phyloP scores from a whole-genome alignment of 148 eudicot genomes.

The Fagopyrum tataricum region DNA sequence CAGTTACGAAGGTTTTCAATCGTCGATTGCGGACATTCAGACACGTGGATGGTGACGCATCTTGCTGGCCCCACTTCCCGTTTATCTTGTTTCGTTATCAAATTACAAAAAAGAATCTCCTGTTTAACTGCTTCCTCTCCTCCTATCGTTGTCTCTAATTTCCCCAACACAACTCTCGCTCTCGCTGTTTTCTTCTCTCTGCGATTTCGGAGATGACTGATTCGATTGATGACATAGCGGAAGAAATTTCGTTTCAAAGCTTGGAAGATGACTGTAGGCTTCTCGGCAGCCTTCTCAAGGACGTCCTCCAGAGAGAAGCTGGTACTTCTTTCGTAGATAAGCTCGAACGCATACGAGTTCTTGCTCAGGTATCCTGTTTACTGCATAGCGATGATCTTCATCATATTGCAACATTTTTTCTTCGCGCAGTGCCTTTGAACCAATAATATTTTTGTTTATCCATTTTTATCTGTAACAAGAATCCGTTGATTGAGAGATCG shows the following conservation, averaged over 20 bases:
- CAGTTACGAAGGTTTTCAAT: neutral
- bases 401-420: neutral
- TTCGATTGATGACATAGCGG: slow-evolving; percentile 80
- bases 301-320: slow-evolving; percentile 63
- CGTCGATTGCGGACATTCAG: neutral
- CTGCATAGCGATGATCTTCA: neutral
- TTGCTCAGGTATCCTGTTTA: slow-evolving; percentile 11
- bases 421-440: neutral
- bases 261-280: slow-evolving; percentile 74
- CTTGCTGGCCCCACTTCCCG: neutral
- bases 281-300: slow-evolving; percentile 68
- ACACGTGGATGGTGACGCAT: slow-evolving; percentile 3
- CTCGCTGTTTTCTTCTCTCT: neutral
- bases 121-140: neutral
- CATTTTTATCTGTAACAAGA: no score
- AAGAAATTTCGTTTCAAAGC: slow-evolving; percentile 79
- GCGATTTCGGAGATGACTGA: slow-evolving; percentile 36
- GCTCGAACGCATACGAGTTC: slow-evolving; percentile 35
- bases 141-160: neutral
- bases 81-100: neutral
- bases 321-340: slow-evolving; percentile 52
- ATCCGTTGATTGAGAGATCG: neutral
- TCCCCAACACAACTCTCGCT: neutral
- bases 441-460: no score
- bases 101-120: neutral